A percentile compares a stretch with the other conserved stretches of the same genome.
Evolutionary conservation across 2,329 filamentous ascomycete species (phyloP).

Genomic region (Apiospora hydei): DNA sequence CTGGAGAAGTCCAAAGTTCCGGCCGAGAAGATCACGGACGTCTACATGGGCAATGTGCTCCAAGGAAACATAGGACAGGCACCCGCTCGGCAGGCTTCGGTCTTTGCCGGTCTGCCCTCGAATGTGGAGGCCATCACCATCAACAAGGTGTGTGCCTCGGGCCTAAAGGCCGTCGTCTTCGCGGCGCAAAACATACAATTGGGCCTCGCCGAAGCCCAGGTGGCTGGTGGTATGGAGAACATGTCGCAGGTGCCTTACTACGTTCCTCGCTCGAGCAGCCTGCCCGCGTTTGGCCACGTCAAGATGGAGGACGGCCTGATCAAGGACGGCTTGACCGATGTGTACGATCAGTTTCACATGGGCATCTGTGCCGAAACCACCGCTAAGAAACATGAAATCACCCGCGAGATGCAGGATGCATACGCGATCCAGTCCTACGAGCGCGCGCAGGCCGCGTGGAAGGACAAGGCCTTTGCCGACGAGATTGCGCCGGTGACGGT

Average conservation of each 20-base stretch:
- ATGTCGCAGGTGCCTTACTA: constrained; percentile 97
- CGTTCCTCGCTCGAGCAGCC: constrained; percentile 78
- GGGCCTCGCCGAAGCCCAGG: constrained; percentile 84
- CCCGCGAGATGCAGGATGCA: constrained; percentile 85
- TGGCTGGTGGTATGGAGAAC: constrained; percentile 97
- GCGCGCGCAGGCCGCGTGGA: constrained; percentile 90
- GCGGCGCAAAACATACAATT: constrained; percentile 96
- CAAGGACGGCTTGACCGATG: constrained; percentile 94
- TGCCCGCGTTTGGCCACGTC: constrained; percentile 86
- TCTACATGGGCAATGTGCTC: constrained; percentile 98
- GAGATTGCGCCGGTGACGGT: constrained; percentile 91
- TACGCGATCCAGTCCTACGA: constrained; percentile 91
- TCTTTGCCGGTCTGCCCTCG: constrained; percentile 86
- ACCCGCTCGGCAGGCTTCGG: constrained; percentile 87
- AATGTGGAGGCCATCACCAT: constrained; percentile 88
- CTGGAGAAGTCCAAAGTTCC: constrained; percentile 87
- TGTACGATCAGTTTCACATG: constrained; percentile 98
- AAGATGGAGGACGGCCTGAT: constrained; percentile 91
- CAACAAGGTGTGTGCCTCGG: constrained; percentile 98
- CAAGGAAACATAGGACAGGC: constrained; percentile 86
- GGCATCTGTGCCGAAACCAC: constrained; percentile 96
- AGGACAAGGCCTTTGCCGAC: constrained; percentile 80
- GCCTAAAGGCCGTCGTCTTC: constrained; percentile 88
- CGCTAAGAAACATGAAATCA: constrained; percentile 83
- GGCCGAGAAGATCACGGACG: constrained; percentile 80